Evolutionary conservation across 345 rosid species (phyloP), one percentile per base, ranked within the genome.

Genomic region (Ceriops decandra): DNA sequence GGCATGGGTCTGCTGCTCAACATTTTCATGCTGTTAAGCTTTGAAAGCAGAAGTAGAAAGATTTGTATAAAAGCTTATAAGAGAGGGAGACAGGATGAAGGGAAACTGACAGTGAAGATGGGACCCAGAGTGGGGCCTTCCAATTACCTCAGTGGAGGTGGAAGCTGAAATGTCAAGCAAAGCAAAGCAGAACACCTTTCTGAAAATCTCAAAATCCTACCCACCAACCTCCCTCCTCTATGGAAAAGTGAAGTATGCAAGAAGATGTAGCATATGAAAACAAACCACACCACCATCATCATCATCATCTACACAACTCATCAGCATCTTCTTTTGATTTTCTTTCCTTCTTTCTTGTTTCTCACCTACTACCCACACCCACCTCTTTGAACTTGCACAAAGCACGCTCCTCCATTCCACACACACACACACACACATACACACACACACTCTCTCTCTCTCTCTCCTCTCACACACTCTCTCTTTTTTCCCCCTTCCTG

Each of bases 111-210:
- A 27, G 59, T 58, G 71, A 68, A 70, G 42, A 61, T 47, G 76
- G 72, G 75, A 21, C n/a, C 71, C 52, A 22, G 33, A 19, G 13
- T 64, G 72, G 80, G 83, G 85, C 19, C 87, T 77, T 67, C 68
- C 72, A 75, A 63, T 75, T 68, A 35, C 15, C 51, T 64, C 7
- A 72, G 83, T 76, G 83, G 82, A 80, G 81, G 83, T 79, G 88
- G 86, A 81, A 80, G 80, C 73, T 81, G 85, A 78, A 77, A 69
- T 81, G 76, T 72, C 80, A 83, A 85, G 89, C 82, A 52, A 67
- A 35, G 17, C 68, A 42, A 42, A 42, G 49, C 49, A 42, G 17
- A 42, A 42, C 2, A 17, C 49, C 49, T 57, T 32, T 51, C 61
- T 66, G 73, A 52, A 77, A 61, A 77, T 72, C 83, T 20, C 60